Conservation (phyloP, 176 grass and related monocot species). For the Aegilops tauschii region DNA sequence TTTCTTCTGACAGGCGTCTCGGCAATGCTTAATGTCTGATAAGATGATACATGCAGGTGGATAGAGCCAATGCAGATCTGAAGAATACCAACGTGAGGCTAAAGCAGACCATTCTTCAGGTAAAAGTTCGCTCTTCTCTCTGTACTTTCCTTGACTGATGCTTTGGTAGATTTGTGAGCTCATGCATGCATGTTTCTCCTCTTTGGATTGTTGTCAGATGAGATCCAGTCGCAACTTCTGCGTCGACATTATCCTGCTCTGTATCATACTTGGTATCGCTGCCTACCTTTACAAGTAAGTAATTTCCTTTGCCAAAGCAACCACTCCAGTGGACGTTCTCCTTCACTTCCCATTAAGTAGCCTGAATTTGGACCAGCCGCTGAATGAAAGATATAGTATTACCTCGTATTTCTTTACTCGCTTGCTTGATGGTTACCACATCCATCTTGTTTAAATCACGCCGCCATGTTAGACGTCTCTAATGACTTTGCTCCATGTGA, state of each 20-base stretch:
- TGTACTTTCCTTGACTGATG: conserved; percentile 2
- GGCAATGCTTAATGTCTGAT: neutral
- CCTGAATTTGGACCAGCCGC: neutral
- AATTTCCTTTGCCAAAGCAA: neutral
- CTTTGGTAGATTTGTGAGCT: neutral
- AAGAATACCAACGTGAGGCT: conserved; percentile 85
- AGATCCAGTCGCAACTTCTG: conserved; percentile 90
- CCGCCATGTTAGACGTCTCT: neutral
- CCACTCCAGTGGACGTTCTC: neutral
- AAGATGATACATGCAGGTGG: conserved; percentile 41
- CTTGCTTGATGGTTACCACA: neutral
- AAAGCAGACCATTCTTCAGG: conserved; percentile 68
- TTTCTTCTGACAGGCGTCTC: neutral
- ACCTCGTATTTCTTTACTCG: neutral
- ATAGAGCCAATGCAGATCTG: conserved; percentile 74
- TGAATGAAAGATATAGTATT: neutral
- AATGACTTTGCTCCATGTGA: neutral
- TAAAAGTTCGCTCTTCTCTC: conserved; percentile 2
- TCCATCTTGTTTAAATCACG: neutral
- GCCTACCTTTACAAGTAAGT: conserved; percentile 92
- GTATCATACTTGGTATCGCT: conserved; percentile 78
- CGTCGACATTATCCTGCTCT: conserved; percentile 75
- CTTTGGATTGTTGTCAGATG: conserved; percentile 39
- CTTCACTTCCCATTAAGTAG: neutral
- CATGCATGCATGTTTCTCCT: neutral